A percentile compares a stretch with the other conserved stretches of the same genome.
Conservation (phyloP, 768 basidiomycete species). For the Mycena albidolilacea region DNA sequence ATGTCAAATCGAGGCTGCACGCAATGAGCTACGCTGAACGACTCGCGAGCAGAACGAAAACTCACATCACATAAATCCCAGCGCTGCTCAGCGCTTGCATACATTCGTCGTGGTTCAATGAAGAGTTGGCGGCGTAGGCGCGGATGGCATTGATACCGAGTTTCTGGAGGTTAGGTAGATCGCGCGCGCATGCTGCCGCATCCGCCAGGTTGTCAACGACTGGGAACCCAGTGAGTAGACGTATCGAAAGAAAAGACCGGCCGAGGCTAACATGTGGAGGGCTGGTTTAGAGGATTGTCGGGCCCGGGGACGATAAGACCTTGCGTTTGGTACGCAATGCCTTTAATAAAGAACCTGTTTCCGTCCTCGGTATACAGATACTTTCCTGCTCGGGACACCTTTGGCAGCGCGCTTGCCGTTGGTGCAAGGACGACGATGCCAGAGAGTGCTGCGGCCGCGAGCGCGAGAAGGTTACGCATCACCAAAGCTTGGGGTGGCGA, state of each 20-base stretch:
- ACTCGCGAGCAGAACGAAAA: conserved; percentile 26
- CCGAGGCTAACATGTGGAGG: conserved; percentile 38
- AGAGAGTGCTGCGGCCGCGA: conserved; percentile 2
- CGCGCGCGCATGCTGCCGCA: conserved; percentile 77
- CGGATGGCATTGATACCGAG: conserved; percentile 88
- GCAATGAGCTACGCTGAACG: conserved; percentile 15
- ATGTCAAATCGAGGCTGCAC: conserved; percentile 84
- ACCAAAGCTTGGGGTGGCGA: neutral
- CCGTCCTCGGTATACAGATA: conserved; percentile 88
- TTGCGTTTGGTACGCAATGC: conserved; percentile 88
- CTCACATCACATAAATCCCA: conserved; percentile 92
- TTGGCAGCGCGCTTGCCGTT: conserved; percentile 65
- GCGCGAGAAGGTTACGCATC: conserved; percentile 8
- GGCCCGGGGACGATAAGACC: conserved; percentile 45
- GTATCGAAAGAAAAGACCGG: conserved; percentile 65
- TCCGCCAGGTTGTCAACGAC: conserved; percentile 86
- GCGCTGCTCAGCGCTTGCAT: conserved; percentile 84
- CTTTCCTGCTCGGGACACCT: conserved; percentile 78
- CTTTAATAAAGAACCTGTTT: conserved; percentile 90
- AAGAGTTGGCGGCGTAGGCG: conserved; percentile 88
- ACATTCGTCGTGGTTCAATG: conserved; percentile 88
- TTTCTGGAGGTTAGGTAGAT: conserved; percentile 83
- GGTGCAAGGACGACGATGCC: neutral
- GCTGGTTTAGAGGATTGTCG: conserved; percentile 18
- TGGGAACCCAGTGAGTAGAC: neutral